Conservation (phyloP, 345 rosid genomes). For the Moringa oleifera region DNA sequence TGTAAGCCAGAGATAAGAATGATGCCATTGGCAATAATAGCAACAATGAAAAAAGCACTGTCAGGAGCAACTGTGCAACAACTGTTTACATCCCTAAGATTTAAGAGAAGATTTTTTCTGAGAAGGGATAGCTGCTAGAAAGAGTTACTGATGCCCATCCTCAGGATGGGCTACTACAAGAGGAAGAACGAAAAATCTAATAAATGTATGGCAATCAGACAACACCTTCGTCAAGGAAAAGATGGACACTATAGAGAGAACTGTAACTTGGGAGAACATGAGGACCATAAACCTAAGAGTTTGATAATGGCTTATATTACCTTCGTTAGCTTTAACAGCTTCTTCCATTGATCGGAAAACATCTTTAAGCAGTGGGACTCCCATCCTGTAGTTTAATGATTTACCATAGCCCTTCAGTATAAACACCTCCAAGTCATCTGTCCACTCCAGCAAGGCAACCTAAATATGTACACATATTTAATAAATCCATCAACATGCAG, state of each 20-base stretch:
- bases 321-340: constrained; percentile 76
- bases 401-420: constrained; percentile 83
- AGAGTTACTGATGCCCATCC: too few relatives aligned
- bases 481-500: constrained; percentile 17
- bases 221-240: constrained; percentile 2
- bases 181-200: too few relatives aligned
- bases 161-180: too few relatives aligned
- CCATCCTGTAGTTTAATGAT: constrained; percentile 82
- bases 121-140: too few relatives aligned
- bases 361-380: constrained; percentile 83
- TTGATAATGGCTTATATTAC: constrained; percentile 27
- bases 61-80: too few relatives aligned
- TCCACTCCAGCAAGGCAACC: constrained; percentile 95
- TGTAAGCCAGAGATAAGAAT: too few relatives aligned
- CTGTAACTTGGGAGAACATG: background rate
- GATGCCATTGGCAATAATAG: too few relatives aligned
- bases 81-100: too few relatives aligned
- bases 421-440: constrained; percentile 81
- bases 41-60: too few relatives aligned
- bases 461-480: constrained; percentile 19
- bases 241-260: background rate
- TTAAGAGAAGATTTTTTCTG: too few relatives aligned
- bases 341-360: constrained; percentile 80
- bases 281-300: background rate
- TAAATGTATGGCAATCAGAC: too few relatives aligned